Evolutionary conservation across 2,329 filamentous ascomycete genomes (phyloP).

Genomic region (Orbilia javanica): DNA sequence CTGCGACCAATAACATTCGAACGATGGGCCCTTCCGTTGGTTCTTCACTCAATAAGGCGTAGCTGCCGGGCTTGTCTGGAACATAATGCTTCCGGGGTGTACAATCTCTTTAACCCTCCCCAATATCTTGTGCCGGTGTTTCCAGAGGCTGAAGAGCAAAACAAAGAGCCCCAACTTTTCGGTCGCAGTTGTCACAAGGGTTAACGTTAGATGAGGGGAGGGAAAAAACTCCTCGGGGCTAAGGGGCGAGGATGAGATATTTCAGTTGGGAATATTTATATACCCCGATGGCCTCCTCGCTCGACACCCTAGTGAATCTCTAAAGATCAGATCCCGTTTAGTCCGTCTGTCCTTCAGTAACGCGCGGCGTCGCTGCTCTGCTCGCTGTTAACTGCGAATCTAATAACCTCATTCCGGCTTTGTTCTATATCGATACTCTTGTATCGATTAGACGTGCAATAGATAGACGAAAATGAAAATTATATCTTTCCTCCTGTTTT

Average conservation of each 20-base stretch:
- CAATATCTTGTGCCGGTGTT: conserved; percentile 21
- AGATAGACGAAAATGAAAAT: not conserved
- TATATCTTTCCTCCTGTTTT: conserved; percentile 16
- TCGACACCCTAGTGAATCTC: not conserved
- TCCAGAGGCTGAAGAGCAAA: conserved; percentile 39
- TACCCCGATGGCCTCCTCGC: not conserved
- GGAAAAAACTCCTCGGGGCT: conserved; percentile 12
- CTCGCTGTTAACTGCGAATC: not conserved
- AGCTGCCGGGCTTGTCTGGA: not conserved
- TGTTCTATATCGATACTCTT: not conserved
- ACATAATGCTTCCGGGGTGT: conserved; percentile 5
- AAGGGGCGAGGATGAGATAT: not conserved
- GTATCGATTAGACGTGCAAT: conserved; percentile 11
- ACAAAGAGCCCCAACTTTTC: conserved; percentile 27
- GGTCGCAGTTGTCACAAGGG: not conserved
- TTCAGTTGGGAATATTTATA: conserved; percentile 21
- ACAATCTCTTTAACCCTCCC: too few relatives aligned
- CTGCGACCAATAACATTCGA: conserved; percentile 29
- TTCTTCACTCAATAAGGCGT: not conserved
- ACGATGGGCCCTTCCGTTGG: conserved; percentile 4
- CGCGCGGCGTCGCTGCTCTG: not conserved
- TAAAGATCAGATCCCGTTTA: too few relatives aligned
- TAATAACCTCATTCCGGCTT: not conserved
- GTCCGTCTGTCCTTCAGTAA: not conserved
- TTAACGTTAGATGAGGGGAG: not conserved